Evolutionary conservation across 1,284 basidiomycete genomes (phyloP), one percentile per base, ranked within the genome.

Genomic region (Leccinum variabile): DNA sequence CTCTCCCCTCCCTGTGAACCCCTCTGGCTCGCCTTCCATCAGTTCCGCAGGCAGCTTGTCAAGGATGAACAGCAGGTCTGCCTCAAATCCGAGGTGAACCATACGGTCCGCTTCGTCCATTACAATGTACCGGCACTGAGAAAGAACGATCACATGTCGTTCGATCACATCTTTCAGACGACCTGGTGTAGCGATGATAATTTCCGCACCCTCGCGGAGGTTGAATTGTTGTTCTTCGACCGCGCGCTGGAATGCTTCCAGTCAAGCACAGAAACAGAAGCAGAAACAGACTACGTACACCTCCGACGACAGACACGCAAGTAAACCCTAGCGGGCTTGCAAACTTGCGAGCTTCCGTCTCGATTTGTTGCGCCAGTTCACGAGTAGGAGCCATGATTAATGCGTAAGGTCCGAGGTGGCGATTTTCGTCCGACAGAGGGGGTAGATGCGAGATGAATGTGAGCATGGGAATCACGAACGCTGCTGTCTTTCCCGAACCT

Each of bases 61-160:
- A 58, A 99, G 81, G 69, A 99, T 99, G 75, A 94, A 98, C 46
- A 92, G 95, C 57, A 99, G 80, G 74, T 97, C 95, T 14, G 85
- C 86, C 76, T 99, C 97, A 76, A 98, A 99, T 10, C 97, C 97
- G 35, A 99, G 87, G 72, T 97, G 90, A 62, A 99, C 95, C 97
- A 99, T 98, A 60, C 96, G 87, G 77, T 99, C 97, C 18, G 97
- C 97, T 81, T 99, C 97, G 77, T 99, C 97, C 95, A 99, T 97
- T 66, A 99, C 96, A 59, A 99, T 89, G 74, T 98, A 99, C 1
- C 93, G 93, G 77, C 97, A 98, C 78, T 99, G 97, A 5, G 91
- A 91, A 57, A 99, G 85, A 41, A 99, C 96, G 39, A 99, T 83
- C 56, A 98, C 94, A 74, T 94, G 94, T 55, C 95, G 87, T 78